Evolutionary conservation across 768 basidiomycete species (phyloP), one percentile per base, ranked within the genome.

Genomic region (Lentinula boryana): DNA sequence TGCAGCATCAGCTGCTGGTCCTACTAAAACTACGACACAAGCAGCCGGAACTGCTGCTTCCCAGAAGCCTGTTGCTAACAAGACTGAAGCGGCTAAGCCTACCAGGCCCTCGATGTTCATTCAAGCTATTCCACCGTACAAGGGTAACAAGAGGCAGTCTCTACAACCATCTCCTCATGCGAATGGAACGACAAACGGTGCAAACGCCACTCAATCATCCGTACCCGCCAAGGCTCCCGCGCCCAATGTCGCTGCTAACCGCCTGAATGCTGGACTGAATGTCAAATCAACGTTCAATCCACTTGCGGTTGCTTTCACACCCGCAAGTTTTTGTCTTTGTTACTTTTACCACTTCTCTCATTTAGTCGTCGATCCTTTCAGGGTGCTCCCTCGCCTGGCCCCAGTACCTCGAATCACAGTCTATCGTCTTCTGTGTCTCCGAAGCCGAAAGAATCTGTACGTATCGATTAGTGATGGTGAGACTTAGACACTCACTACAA

Each of bases 251-350:
- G 63, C 64, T 44, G 68, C 66, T 2, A 67, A 63, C 44, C 38
- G 46, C 5, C 13, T 48, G n/a, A 31, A 44, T 12, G 38, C 58
- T 43, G 58, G 89, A 65, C 72, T 98, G 67, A 97, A 97, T 65
- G 91, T 88, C 59, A 90, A 90, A 61, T 87, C 88, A 31, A 91
- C 93, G 59, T 98, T 98, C 82, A 87, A 87, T 68, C 93, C 95
- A 12, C 94, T 88, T 69, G 85, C 86, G 59, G 88, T 88, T 78
- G 91, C 91, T 68, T 93, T 89, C 73, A 88, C 83, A 69, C 90
- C 86, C 69, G 84, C 85, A 76, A 78, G 71, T 61, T 56, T 65
- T 27, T 21, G n/a, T 48, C 48, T 60, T 66, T 48, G 49, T 60
- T 66, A 62, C 64, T 66, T 66, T 69, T 68, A 66, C 66, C 13